These are phyloP conservation scores for Symbiodinium natans DNA, from an alignment of 73 alveolate genomes.

Conservation along the genomic window DNA sequence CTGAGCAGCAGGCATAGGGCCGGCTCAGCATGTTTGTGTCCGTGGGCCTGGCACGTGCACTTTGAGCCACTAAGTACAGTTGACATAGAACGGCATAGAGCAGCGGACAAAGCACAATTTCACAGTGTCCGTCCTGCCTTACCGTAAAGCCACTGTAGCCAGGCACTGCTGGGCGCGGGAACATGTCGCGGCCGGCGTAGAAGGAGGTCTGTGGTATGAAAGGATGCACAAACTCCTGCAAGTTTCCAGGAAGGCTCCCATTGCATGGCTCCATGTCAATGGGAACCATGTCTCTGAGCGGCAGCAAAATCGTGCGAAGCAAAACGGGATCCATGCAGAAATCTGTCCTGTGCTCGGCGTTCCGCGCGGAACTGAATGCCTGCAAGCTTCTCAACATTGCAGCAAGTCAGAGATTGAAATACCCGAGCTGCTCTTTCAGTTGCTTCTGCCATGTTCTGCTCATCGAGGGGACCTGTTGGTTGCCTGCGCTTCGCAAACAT, in stretches of 20 bases:
- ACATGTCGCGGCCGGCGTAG: background rate
- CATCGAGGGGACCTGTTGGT: too few relatives aligned
- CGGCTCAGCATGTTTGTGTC: constrained; percentile 19
- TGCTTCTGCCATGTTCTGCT: too few relatives aligned
- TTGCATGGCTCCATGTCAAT: background rate
- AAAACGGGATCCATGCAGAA: background rate
- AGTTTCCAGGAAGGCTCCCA: background rate
- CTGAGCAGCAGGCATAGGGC: background rate
- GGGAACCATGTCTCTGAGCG: too few relatives aligned
- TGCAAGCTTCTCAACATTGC: too few relatives aligned
- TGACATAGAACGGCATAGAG: too few relatives aligned
- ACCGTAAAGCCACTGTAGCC: constrained; percentile 3
- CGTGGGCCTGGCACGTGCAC: background rate
- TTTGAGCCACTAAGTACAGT: too few relatives aligned
- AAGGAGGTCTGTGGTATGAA: constrained; percentile 2
- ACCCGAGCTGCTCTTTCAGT: too few relatives aligned
- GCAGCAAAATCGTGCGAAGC: too few relatives aligned
- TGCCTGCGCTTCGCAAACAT: too few relatives aligned
- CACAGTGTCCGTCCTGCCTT: background rate
- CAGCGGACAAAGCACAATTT: too few relatives aligned
- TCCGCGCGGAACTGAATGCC: constrained; percentile 85
- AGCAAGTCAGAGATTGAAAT: too few relatives aligned
- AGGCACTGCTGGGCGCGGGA: background rate
- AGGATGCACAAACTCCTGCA: background rate
- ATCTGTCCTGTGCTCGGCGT: constrained; percentile 47